Conservation (phyloP, 306 rosid genomes). For the Dryas alaskensis region DNA sequence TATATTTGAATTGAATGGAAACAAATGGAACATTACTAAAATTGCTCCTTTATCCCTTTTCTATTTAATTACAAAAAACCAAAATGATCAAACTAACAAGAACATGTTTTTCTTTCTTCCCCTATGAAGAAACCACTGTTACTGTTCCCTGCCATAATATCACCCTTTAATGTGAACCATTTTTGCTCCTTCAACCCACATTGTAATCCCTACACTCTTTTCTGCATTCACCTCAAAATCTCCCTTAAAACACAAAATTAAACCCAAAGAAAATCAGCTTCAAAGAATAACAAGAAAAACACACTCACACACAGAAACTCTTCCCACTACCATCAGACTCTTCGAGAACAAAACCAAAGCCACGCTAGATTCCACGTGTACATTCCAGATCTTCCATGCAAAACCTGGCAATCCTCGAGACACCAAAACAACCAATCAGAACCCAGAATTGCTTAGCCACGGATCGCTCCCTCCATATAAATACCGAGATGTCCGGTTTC, state of each 20-base stretch:
- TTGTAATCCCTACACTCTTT: constrained; percentile 15
- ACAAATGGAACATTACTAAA: background rate
- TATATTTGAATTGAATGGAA: background rate
- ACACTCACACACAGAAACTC: constrained; percentile 30
- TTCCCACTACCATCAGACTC: background rate
- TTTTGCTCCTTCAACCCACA: constrained; percentile 24
- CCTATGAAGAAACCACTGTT: background rate
- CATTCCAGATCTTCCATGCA: constrained; percentile 35
- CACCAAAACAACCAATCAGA: constrained; percentile 32
- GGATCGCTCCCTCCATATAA: constrained; percentile 38
- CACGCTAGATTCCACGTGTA: constrained; percentile 46
- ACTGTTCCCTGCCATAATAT: background rate
- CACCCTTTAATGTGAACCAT: background rate
- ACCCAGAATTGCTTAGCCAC: background rate
- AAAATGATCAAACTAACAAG: background rate
- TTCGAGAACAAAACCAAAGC: background rate
- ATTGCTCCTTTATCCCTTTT: background rate
- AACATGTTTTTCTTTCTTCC: background rate
- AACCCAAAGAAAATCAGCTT: constrained; percentile 7
- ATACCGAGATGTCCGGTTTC: background rate
- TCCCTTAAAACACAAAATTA: background rate
- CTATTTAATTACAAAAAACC: background rate
- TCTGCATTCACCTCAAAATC: background rate
- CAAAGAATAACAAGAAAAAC: constrained; percentile 25
- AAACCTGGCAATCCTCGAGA: constrained; percentile 45